Evolutionary conservation across 1,284 basidiomycete genomes (phyloP), one percentile per base, ranked within the genome.

Genomic region (Moniliophthora roreri): DNA sequence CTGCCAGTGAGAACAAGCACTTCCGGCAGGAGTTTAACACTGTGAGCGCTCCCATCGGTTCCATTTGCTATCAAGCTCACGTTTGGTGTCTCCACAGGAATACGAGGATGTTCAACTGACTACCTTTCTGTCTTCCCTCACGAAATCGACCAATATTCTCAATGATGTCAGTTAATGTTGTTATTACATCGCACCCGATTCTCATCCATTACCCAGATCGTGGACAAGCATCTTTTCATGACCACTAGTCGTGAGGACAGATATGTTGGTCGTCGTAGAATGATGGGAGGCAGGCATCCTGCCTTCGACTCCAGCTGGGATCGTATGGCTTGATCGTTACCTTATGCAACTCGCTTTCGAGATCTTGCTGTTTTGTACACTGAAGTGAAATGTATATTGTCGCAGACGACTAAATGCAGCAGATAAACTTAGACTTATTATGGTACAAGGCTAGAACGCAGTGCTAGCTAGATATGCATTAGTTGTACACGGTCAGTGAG

Each of bases 61-160:
- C 24, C 55, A 15, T 24, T 45, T n/a, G 42, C 37, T 46, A 34
- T 45, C n/a, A n/a, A 55, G 41, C 46, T 34, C 35, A 26, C 44
- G 54, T 58, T 49, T 23, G 51, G 56, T 18, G 23, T 23, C 5
- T 37, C 9, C 50, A 35, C 60, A 96, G 93, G 96, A 99, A 81
- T 93, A 95, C 70, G 90, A 92, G 66, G 95, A 99, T 66, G 93
- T 95, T 8, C 91, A 98, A 58, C 76, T 99, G 21, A 97, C 93
- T 1, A 85, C 88, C 8, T 93, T 95, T 69, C 78, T 99, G 15
- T 88, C 93, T 0, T 84, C 86, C 8, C 72, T 98, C 58, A 98
- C 95, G 0, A 94, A 93, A 68, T 90, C 91, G 36, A 80, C 96
- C 6, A 89, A 89, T 60, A 81, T 87, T 3, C 73, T 97, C 52